Evolutionary conservation across 371 early-diverging fungal species (phyloP).

Genomic region (Funneliformis caledonium): DNA sequence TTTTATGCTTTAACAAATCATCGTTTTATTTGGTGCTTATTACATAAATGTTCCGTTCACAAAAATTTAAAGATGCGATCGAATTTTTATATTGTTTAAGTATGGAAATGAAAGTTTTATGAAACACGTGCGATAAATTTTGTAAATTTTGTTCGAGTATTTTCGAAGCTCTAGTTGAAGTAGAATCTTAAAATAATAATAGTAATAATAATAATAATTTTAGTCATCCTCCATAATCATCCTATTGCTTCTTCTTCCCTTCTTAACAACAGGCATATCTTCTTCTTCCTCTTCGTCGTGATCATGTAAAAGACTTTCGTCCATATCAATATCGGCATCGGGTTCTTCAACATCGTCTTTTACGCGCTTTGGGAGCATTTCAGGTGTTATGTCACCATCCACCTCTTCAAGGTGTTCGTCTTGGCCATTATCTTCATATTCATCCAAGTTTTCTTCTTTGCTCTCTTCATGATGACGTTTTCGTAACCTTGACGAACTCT

Average conservation of each 20-base stretch:
- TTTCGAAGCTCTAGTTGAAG: too few species aligned
- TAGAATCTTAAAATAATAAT: too few species aligned
- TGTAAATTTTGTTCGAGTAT: too few species aligned
- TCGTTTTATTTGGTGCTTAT: too few species aligned
- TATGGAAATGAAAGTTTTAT: too few species aligned
- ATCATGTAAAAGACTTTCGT: not conserved
- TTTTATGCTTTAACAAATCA: too few species aligned
- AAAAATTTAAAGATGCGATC: too few species aligned
- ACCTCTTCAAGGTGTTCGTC: not conserved
- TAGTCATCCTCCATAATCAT: not conserved
- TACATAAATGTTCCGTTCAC: too few species aligned
- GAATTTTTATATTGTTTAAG: too few species aligned
- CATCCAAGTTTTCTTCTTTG: not conserved
- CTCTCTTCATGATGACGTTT: not conserved
- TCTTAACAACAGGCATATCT: constrained; percentile 7
- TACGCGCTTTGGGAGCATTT: not conserved
- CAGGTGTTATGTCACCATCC: not conserved
- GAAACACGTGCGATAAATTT: too few species aligned
- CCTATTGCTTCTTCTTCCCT: constrained; percentile 6
- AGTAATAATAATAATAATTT: not conserved
- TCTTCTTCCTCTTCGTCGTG: constrained; percentile 16
- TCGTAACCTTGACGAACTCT: not conserved
- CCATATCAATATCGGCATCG: not conserved
- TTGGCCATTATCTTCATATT: not conserved
- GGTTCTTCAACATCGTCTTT: not conserved